Percentiles rank a stretch among this genome's conserved stretches.
These are phyloP conservation scores for Chaetomium tenue DNA, from an alignment of 495 filamentous ascomycete genomes.

Conservation along the genomic window DNA sequence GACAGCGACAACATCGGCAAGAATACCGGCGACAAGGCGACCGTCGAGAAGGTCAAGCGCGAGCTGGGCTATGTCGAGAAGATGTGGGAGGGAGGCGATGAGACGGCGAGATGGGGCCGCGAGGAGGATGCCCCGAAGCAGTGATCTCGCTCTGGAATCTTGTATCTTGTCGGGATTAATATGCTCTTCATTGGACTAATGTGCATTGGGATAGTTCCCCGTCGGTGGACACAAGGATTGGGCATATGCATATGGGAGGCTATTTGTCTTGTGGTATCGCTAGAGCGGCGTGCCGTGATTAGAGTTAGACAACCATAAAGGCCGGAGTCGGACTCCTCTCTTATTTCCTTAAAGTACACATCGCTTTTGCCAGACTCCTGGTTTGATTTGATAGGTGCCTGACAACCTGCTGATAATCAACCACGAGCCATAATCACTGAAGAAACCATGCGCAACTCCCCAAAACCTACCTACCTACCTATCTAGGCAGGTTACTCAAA, in stretches of 20 bases:
- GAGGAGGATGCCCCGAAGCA: slow-evolving; percentile 31
- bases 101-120: slow-evolving; percentile 73
- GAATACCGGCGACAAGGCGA: slow-evolving; percentile 83
- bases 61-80: slow-evolving; percentile 82
- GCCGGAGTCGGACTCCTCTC: too few species aligned
- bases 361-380: too few species aligned
- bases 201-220: slow-evolving; percentile 1
- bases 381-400: too few species aligned
- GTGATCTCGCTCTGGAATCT: neutral
- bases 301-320: neutral
- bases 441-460: neutral
- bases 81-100: slow-evolving; percentile 78
- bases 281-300: neutral
- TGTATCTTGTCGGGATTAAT: neutral
- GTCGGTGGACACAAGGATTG: neutral
- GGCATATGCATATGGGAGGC: neutral
- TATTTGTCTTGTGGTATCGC: neutral
- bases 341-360: too few species aligned
- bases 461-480: neutral
- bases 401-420: neutral
- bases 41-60: slow-evolving; percentile 79
- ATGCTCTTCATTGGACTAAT: neutral
- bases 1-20: slow-evolving; percentile 85
- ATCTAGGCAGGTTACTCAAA: neutral
- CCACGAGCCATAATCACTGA: neutral